phyloP scores from a whole-genome alignment of 768 basidiomycete genomes.

The Lentinus tigrinus region DNA sequence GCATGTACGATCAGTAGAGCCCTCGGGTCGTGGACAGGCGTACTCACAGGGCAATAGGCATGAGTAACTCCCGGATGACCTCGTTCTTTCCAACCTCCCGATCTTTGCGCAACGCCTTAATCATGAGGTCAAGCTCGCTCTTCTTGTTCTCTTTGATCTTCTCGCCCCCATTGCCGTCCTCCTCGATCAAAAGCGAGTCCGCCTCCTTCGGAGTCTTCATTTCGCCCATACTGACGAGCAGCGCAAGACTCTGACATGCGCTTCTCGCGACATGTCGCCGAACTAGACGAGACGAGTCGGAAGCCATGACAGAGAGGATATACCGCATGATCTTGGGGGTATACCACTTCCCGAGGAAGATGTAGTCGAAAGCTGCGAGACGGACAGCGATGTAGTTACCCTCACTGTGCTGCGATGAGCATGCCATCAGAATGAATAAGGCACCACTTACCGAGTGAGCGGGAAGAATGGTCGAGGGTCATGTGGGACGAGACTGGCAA shows the following conservation, averaged over 20 bases:
- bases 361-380: constrained; percentile 89
- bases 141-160: constrained; percentile 75
- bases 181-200: constrained; percentile 80
- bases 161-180: constrained; percentile 73
- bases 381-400: constrained; percentile 93
- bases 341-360: constrained; percentile 89
- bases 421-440: background rate
- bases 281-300: constrained; percentile 80
- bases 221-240: constrained; percentile 87
- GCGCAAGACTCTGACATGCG: constrained; percentile 82
- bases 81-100: constrained; percentile 82
- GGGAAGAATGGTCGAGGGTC: constrained; percentile 81
- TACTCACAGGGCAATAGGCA: constrained; percentile 78
- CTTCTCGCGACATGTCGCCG: constrained; percentile 86
- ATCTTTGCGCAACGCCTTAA: constrained; percentile 87
- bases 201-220: constrained; percentile 79
- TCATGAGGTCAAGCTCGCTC: constrained; percentile 79
- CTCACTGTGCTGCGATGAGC: constrained; percentile 54
- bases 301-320: constrained; percentile 80
- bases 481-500: constrained; percentile 75
- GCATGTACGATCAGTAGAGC: background rate
- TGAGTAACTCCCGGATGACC: constrained; percentile 72
- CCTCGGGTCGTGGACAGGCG: background rate
- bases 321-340: constrained; percentile 83
- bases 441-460: constrained; percentile 70